Evolutionary conservation across 2,329 filamentous ascomycete species (phyloP).

Genomic region (Diaporthe caulivora): DNA sequence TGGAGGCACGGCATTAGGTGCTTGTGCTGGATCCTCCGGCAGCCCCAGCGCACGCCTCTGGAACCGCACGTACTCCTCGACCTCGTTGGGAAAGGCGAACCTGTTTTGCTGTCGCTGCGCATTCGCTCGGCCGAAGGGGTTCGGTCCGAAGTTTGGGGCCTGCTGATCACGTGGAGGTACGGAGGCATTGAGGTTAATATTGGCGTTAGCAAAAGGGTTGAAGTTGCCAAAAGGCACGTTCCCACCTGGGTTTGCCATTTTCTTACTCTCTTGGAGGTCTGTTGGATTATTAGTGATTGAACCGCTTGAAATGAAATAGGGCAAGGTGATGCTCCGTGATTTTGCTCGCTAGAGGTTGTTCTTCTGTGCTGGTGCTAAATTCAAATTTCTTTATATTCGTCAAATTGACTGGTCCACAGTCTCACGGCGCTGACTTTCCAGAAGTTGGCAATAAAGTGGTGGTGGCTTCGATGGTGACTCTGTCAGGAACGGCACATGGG

Average conservation of each 20-base stretch:
- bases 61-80: slow-evolving; percentile 1
- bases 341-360: too few species aligned
- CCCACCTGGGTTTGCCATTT: background rate
- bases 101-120: background rate
- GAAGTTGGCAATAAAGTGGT: background rate
- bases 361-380: background rate
- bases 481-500: background rate
- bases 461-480: background rate
- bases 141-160: background rate
- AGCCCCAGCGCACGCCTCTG: background rate
- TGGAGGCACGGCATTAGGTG: background rate
- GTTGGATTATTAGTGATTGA: background rate
- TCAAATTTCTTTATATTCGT: background rate
- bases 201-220: background rate
- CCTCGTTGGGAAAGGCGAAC: background rate
- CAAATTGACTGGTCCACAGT: slow-evolving; percentile 10
- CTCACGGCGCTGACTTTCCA: slow-evolving; percentile 3
- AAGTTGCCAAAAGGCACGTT: background rate
- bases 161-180: background rate
- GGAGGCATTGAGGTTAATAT: background rate
- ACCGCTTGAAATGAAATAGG: too few species aligned
- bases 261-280: background rate
- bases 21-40: background rate
- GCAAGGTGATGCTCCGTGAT: background rate
- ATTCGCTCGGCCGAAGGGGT: slow-evolving; percentile 2